Base-by-base conservation (phyloP, 768 basidiomycete genomes). In the Auriscalpium orientale region DNA sequence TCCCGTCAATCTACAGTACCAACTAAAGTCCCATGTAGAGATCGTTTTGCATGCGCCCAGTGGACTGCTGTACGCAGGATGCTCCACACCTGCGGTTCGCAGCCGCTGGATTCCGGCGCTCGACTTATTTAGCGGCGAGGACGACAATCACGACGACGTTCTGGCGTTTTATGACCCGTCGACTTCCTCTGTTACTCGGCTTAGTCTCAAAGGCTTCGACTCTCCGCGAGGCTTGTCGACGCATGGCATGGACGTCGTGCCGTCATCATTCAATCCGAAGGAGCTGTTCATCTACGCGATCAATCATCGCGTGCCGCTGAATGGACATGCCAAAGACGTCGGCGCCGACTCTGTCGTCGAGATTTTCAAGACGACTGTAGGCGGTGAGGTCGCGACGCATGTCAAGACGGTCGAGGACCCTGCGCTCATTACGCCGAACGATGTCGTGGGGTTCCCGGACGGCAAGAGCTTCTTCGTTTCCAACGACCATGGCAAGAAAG, bases 291-390 rank as follows among this genome's bases (percentile, higher is more conserved):
- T 89, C 15, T 89, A 87, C 62, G 71, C 85, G n/a, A 72, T 89
- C 59, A 89, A 89, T 65, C 87, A 89, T 65, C 80, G 84, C 34
- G 72, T 70, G 18, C 86, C 85, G 0, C 55, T 72, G 2, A 67
- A 67, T 15, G 72, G 67, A 12, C 65, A 71, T 21, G 68, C 79
- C 1, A 61, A 56, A 7, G 60, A 65, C 13, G 73, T 78, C 6
- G 89, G 88, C n/a, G 85, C 87, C 1, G 82, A 89, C 65, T 87
- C 86, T 1, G 78, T 74, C 52, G 70, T 91, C 21, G 88, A 91
- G 65, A 74, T 91, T 20, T 89, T 89, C 66, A 78, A 76, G 62
- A 83, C 81, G 1, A 67, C 58, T 0, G 58, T 78, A 2, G 79
- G 79, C 12, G 70, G 74, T 53, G 63, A 68, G 21, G 71, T 64